Conservation (phyloP, 768 basidiomycete species). For the Leccinellum luteum region DNA sequence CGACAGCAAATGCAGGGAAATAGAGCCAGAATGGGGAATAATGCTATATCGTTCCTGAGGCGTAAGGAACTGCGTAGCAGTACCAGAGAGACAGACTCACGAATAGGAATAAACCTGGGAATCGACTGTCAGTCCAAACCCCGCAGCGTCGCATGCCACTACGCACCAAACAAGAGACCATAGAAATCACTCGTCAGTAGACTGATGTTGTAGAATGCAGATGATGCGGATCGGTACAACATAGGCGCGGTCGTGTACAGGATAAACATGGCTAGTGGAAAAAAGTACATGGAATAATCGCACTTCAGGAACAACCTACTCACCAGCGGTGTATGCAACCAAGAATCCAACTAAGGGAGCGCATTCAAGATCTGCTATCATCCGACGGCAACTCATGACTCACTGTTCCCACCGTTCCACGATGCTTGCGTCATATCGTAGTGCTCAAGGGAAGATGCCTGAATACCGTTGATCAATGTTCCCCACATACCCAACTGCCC, state of each 20-base stretch:
- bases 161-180: constrained; percentile 68
- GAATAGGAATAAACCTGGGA: constrained; percentile 49
- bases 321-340: constrained; percentile 48
- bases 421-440: constrained; percentile 57
- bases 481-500: constrained; percentile 89
- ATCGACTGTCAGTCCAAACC: constrained; percentile 3
- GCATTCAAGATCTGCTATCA: background rate
- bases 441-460: constrained; percentile 75
- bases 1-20: constrained; percentile 73
- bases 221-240: constrained; percentile 82
- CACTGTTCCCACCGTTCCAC: constrained; percentile 74
- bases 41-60: constrained; percentile 46
- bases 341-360: constrained; percentile 46
- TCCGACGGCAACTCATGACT: constrained; percentile 37
- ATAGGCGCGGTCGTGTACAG: constrained; percentile 85
- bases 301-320: background rate
- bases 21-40: constrained; percentile 87
- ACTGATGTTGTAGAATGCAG: constrained; percentile 82
- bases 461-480: constrained; percentile 72
- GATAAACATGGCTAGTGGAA: constrained; percentile 68
- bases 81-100: constrained; percentile 31
- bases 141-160: background rate
- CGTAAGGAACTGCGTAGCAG: background rate
- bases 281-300: background rate
- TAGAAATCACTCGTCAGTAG: constrained; percentile 88